Evolutionary conservation across 768 basidiomycete genomes (phyloP).

Genomic region (Leccinum aurantiacum): DNA sequence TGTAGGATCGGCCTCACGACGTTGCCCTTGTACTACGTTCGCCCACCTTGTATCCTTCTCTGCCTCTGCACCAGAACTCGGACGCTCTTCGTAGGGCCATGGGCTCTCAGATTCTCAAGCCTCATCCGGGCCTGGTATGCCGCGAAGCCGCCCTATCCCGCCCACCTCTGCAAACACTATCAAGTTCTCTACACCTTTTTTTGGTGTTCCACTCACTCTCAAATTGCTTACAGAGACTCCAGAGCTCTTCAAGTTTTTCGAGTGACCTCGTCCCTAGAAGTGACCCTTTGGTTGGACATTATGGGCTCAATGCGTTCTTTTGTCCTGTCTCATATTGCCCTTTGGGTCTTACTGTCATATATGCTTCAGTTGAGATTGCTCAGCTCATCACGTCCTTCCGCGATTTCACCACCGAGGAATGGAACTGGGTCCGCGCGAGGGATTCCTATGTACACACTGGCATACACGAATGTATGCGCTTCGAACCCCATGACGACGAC

Average conservation of each 20-base stretch:
- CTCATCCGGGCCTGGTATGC: constrained; percentile 45
- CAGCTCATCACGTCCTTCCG: constrained; percentile 47
- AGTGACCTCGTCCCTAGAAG: constrained; percentile 36
- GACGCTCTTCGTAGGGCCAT: constrained; percentile 15
- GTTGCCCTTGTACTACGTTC: constrained; percentile 35
- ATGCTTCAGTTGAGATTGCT: constrained; percentile 32
- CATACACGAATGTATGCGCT: constrained; percentile 37
- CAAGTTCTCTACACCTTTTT: constrained; percentile 33
- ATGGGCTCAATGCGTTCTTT: constrained; percentile 46
- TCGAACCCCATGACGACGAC: constrained; percentile 42
- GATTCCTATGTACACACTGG: constrained; percentile 17
- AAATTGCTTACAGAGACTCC: constrained; percentile 48
- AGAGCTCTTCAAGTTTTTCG: constrained; percentile 41
- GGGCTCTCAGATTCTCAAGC: constrained; percentile 15
- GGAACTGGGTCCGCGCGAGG: constrained; percentile 50
- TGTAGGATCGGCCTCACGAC: constrained; percentile 29
- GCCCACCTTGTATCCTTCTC: neutral
- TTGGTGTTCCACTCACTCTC: constrained; percentile 39
- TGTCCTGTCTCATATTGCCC: neutral
- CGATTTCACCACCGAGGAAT: constrained; percentile 46
- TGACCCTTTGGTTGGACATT: constrained; percentile 47
- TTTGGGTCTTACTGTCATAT: neutral
- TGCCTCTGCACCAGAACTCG: neutral
- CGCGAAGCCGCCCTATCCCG: constrained; percentile 40
- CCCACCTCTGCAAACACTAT: constrained; percentile 47